phyloP scores from a whole-genome alignment of 371 early-diverging fungal genomes.

The Capniomyces stellatus region DNA sequence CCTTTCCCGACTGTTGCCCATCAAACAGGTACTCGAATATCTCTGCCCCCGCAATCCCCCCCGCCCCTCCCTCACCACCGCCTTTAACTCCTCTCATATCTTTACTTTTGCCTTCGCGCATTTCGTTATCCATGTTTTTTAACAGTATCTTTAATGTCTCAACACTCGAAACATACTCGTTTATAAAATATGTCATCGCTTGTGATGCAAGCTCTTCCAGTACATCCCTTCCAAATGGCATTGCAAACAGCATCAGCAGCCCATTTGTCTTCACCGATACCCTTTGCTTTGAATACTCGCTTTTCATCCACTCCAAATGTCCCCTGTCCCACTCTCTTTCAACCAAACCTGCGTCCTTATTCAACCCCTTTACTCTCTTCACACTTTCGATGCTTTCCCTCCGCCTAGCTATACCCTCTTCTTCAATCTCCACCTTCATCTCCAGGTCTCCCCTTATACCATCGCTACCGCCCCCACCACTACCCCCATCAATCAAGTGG shows the following conservation, averaged over 20 bases:
- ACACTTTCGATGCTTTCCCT: too few relatives aligned
- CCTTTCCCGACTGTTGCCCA: too few relatives aligned
- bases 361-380: too few relatives aligned
- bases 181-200: neutral
- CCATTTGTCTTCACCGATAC: neutral
- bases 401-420: too few relatives aligned
- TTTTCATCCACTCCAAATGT: neutral
- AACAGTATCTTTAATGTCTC: neutral
- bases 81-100: neutral
- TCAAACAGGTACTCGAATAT: too few relatives aligned
- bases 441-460: too few relatives aligned
- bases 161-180: too few relatives aligned
- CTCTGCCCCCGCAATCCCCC: neutral
- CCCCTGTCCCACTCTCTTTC: too few relatives aligned
- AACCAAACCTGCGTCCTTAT: too few relatives aligned
- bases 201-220: neutral
- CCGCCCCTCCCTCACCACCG: neutral
- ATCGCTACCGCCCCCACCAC: too few relatives aligned
- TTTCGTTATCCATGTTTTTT: neutral
- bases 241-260: neutral
- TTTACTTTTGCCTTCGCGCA: neutral
- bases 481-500: too few relatives aligned
- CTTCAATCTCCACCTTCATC: too few relatives aligned
- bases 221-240: neutral
- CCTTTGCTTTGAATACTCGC: neutral